Base-by-base conservation (phyloP, 768 basidiomycete species). In the Leccinum barrowsii region DNA sequence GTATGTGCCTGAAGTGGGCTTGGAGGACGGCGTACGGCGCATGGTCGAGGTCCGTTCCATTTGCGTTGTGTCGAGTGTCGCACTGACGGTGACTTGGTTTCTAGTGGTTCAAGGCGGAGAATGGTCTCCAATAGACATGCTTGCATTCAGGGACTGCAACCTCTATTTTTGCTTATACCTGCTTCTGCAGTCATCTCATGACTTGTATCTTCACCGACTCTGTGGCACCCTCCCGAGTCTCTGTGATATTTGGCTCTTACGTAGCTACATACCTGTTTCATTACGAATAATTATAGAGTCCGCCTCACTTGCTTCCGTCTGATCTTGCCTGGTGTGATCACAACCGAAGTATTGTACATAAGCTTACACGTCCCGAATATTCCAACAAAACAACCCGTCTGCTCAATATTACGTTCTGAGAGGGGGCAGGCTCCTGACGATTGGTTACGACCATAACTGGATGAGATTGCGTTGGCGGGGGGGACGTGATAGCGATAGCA, bases 1-100 rank as follows among this genome's bases (percentile, higher is more conserved):
- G 2, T 99, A 99, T 73, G 93, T 94, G 71, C 97, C 97, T 0
- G 76, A 91, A 58, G 85, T 96, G 6, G 89, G 94, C 2, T 64
- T 98, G 12, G 86, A 92, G 65, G 95, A 98, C 62, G 97, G 94
- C 26, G 80, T 97, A 52, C 81, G 83, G 74, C 79, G 79, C 62
- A 90, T 86, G 73, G 82, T 93, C 3, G 86, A 88, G 72, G 90
- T 90, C 63, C 58, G 87, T 22, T 3, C 37, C n/a, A 5, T 11
- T 22, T n/a, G 24, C 34, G 1, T n/a, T 2, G 34, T 21, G 32
- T 40, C n/a, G 24, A 6, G n/a, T 32, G 32, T 28, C 30, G 0
- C 21, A 7, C 54, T 65, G 46, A 67, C 28, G 32, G 17, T 15
- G 35, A 7, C 1, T 40, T 4, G 19, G 5, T 12, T 53, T 42